Evolutionary conservation across 106 monocot species (phyloP).

Genomic region (Acorus calamus): DNA sequence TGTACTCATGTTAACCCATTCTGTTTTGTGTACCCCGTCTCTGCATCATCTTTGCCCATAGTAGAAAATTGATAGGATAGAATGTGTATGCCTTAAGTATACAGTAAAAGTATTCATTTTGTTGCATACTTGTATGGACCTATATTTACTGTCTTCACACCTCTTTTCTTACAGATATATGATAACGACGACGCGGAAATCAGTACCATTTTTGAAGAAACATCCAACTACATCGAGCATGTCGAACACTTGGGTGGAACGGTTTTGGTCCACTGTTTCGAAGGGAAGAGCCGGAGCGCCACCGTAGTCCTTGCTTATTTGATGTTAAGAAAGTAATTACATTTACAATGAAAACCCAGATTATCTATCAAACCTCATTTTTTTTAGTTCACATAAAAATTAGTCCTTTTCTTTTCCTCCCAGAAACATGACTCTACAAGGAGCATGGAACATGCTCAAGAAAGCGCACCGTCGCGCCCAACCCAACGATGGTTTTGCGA

Average conservation of each 20-base stretch:
- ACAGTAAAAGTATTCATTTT: too few relatives aligned
- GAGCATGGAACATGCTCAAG: conserved; percentile 75
- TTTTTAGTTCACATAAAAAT: background rate
- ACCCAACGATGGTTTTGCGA: conserved; percentile 85
- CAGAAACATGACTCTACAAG: conserved; percentile 50
- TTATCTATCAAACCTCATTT: too few relatives aligned
- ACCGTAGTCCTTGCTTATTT: conserved; percentile 76
- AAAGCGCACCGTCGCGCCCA: conserved; percentile 70
- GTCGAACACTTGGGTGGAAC: conserved; percentile 49
- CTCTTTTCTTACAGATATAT: conserved; percentile 39
- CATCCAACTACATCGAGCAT: conserved; percentile 56
- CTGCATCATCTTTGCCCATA: too few relatives aligned
- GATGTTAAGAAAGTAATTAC: conserved; percentile 69
- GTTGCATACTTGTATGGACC: too few relatives aligned
- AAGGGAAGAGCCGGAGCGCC: conserved; percentile 92
- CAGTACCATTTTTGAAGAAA: conserved; percentile 57
- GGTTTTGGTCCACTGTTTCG: conserved; percentile 90
- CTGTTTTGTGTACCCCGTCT: too few relatives aligned
- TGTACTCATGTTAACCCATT: too few relatives aligned
- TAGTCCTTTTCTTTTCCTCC: background rate
- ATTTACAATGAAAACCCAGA: background rate
- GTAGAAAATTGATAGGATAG: too few relatives aligned
- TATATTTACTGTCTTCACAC: too few relatives aligned
- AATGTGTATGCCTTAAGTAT: too few relatives aligned
- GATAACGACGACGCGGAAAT: conserved; percentile 79